Evolutionary conservation across 108 stramenopile genomes (phyloP).

Genomic region (Fistulifera pelliculosa): DNA sequence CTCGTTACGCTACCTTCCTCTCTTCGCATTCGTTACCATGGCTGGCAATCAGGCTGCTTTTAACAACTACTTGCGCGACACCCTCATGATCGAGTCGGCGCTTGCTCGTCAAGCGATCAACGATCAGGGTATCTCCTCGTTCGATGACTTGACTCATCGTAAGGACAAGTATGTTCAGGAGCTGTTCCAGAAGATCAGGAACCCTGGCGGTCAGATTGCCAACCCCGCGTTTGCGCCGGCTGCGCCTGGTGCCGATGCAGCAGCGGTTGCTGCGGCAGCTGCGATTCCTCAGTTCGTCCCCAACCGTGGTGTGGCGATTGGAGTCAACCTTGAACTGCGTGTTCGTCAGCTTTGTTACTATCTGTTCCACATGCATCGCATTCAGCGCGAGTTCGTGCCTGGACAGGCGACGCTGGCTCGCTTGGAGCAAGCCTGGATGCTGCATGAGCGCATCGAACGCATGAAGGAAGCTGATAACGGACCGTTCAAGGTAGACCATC

Average conservation of each 20-base stretch:
- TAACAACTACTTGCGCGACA: not conserved
- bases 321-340: not conserved
- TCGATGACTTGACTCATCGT: slow-evolving; percentile 1
- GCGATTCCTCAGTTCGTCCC: not conserved
- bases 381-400: slow-evolving; percentile 1
- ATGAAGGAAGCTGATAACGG: not conserved
- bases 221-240: not conserved
- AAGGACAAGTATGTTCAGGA: slow-evolving; percentile 6
- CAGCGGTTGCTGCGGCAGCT: not conserved
- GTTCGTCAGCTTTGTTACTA: slow-evolving; percentile 2
- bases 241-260: not conserved
- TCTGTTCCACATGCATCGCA: slow-evolving; percentile 2
- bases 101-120: not conserved
- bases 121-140: slow-evolving; percentile 3
- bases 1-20: too few relatives aligned
- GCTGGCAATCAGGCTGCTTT: not conserved
- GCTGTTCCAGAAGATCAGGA: slow-evolving; percentile 2
- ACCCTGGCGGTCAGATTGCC: slow-evolving; percentile 9
- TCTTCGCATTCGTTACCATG: not conserved
- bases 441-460: not conserved
- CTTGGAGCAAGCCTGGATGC: not conserved
- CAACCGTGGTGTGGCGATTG: not conserved
- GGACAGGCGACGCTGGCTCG: not conserved
- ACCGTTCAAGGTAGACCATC: too few relatives aligned
- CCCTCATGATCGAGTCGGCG: not conserved